Conservation (phyloP, 345 rosid genomes). For the Citrus reticulata region DNA sequence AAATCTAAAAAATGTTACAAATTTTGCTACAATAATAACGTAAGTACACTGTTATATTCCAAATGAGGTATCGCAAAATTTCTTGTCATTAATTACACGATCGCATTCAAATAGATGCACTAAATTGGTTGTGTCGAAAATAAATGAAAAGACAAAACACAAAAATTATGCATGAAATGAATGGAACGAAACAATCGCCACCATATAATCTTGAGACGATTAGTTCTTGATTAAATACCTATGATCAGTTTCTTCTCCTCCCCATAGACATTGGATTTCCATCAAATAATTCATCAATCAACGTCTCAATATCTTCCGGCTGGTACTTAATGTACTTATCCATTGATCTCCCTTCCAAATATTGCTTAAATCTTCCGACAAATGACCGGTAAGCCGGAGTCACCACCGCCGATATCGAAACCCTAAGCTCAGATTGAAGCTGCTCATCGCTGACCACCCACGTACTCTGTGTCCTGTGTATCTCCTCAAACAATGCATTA, state of each 20-base stretch:
- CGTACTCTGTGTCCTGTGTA: constrained; percentile 72
- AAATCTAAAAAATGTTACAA: not conserved
- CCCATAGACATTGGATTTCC: constrained; percentile 60
- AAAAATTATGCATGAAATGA: not conserved
- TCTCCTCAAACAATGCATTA: constrained; percentile 77
- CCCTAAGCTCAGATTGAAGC: constrained; percentile 83
- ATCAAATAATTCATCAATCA: constrained; percentile 75
- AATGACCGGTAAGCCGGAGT: constrained; percentile 85
- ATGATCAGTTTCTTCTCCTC: constrained; percentile 28
- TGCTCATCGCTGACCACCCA: constrained; percentile 93
- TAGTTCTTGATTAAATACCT: not conserved
- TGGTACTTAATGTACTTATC: constrained; percentile 85
- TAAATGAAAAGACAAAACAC: not conserved
- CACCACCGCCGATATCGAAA: constrained; percentile 72
- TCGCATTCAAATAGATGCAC: not conserved
- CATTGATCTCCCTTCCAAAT: constrained; percentile 58
- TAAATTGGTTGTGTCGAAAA: not conserved
- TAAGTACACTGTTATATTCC: not conserved
- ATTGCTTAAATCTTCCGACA: constrained; percentile 68
- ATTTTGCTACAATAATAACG: not conserved
- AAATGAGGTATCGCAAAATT: not conserved
- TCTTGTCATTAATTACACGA: not conserved
- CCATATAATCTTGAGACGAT: not conserved
- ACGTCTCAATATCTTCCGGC: constrained; percentile 73
- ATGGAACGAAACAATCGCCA: not conserved